phyloP scores from a whole-genome alignment of 371 early-diverging fungal genomes.

The Mucor indicus region DNA sequence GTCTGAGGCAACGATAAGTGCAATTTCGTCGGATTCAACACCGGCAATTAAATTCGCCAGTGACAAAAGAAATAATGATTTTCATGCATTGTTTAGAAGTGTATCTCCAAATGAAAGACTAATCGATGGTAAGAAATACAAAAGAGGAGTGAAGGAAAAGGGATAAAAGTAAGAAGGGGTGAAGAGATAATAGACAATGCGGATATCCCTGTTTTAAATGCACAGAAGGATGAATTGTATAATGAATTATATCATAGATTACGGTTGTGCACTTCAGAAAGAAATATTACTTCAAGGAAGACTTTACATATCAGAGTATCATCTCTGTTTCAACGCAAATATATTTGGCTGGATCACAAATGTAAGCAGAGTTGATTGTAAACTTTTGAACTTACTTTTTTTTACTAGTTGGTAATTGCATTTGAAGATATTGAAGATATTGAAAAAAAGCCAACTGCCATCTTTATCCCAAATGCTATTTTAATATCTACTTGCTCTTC shows the following conservation, averaged over 20 bases:
- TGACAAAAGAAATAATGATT: slow-evolving; percentile 57
- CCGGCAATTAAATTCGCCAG: slow-evolving; percentile 46
- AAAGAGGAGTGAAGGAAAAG: background rate
- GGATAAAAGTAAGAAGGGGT: too few species aligned
- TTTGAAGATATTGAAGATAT: slow-evolving; percentile 82
- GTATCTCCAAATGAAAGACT: slow-evolving; percentile 65
- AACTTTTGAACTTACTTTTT: background rate
- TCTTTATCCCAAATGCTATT: slow-evolving; percentile 87
- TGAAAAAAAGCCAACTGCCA: slow-evolving; percentile 75
- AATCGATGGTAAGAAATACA: slow-evolving; percentile 52
- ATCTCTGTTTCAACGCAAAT: slow-evolving; percentile 91
- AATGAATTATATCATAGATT: slow-evolving; percentile 51
- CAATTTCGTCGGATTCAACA: slow-evolving; percentile 5
- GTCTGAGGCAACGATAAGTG: slow-evolving; percentile 1
- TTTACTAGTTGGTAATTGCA: slow-evolving; percentile 69
- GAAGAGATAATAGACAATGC: too few species aligned
- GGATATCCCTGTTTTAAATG: background rate
- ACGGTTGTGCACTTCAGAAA: slow-evolving; percentile 88
- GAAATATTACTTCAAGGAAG: slow-evolving; percentile 93
- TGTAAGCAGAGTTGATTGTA: slow-evolving; percentile 44
- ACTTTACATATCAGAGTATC: slow-evolving; percentile 82
- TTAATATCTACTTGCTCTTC: slow-evolving; percentile 70
- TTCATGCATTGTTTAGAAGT: slow-evolving; percentile 62
- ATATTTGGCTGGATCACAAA: slow-evolving; percentile 96
- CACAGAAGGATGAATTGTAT: too few species aligned